These are phyloP conservation scores for Bodo saltans DNA, from an alignment of 78 protist species.

Conservation along the genomic window DNA sequence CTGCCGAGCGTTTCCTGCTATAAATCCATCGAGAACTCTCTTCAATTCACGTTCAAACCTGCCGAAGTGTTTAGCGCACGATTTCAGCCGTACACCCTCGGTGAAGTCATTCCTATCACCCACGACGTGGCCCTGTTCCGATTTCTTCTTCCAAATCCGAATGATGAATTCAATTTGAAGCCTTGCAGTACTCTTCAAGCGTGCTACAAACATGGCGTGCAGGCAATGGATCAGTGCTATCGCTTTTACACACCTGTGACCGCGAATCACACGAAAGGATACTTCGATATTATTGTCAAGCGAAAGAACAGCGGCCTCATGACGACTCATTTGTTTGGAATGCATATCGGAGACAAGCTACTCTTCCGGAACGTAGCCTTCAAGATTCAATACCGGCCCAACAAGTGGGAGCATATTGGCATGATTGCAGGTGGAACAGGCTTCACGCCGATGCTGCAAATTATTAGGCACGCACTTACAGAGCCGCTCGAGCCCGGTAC, in stretches of 20 bases:
- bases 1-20: too few relatives aligned
- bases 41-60: not conserved
- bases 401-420: slow-evolving; percentile 8
- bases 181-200: not conserved
- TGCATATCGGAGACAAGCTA: slow-evolving; percentile 52
- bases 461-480: slow-evolving; percentile 14
- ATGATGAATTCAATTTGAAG: not conserved
- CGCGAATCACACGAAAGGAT: slow-evolving; percentile 50
- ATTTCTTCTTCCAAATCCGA: not conserved
- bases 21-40: not conserved
- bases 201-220: not conserved
- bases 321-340: slow-evolving; percentile 35
- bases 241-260: slow-evolving; percentile 74
- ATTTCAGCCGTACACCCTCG: not conserved
- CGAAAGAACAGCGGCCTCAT: slow-evolving; percentile 52
- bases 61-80: not conserved
- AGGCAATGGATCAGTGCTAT: slow-evolving; percentile 13
- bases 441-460: slow-evolving; percentile 38
- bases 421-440: slow-evolving; percentile 45
- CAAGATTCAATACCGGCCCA: slow-evolving; percentile 32
- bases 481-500: slow-evolving; percentile 21
- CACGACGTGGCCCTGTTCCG: slow-evolving; percentile 1
- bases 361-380: slow-evolving; percentile 54
- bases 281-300: slow-evolving; percentile 70
- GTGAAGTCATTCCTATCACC: not conserved